These are phyloP conservation scores for Mariannaea sp. DNA, from an alignment of 2,329 filamentous ascomycete genomes.

Conservation along the genomic window DNA sequence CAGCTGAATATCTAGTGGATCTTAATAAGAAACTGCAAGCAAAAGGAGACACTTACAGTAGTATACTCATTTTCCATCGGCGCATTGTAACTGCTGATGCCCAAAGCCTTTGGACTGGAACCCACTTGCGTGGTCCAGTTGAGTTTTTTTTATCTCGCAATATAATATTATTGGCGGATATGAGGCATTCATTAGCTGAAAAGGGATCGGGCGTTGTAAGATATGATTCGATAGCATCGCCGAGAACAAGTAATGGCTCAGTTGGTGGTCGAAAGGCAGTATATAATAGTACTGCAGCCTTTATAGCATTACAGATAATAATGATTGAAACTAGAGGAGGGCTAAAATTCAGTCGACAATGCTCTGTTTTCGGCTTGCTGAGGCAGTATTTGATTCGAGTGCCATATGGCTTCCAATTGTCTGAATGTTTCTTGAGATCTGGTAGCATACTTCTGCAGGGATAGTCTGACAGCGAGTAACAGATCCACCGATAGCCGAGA, in stretches of 20 bases:
- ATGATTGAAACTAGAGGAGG: background rate
- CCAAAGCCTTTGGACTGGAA: background rate
- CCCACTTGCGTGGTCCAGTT: background rate
- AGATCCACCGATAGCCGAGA: background rate
- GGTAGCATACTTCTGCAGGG: background rate
- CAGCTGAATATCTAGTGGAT: background rate
- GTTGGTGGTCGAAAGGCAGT: background rate
- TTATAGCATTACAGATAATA: background rate
- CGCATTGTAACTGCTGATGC: background rate
- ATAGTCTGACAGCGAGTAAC: too few relatives aligned
- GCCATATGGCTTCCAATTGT: slow-evolving; percentile 7
- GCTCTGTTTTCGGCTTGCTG: background rate
- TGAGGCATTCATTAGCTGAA: background rate
- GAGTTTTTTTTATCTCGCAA: background rate
- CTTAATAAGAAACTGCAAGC: background rate
- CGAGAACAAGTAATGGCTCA: background rate
- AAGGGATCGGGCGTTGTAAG: background rate
- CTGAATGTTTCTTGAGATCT: background rate
- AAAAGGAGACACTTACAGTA: background rate
- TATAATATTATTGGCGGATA: background rate
- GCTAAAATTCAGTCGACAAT: slow-evolving; percentile 1
- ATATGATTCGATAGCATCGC: background rate
- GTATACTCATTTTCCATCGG: background rate
- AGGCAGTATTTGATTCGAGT: background rate
- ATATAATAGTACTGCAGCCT: background rate